Evolutionary conservation across 352 stramenopile species (phyloP).

Genomic region (Globisporangium lucens): DNA sequence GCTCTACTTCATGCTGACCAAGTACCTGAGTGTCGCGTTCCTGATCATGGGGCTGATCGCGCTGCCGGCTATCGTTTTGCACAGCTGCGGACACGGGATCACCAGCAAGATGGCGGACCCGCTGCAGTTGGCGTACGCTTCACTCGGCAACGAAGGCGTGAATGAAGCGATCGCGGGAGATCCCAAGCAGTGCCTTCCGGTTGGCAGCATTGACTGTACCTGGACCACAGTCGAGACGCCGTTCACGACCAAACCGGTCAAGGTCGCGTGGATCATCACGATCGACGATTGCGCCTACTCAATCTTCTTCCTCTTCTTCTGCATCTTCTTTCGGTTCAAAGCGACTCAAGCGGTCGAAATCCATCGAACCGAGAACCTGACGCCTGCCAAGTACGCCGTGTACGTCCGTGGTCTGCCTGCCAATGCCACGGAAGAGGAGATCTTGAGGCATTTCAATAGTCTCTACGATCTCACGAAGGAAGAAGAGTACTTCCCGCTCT

Average conservation of each 20-base stretch:
- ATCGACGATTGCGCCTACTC: constrained; percentile 60
- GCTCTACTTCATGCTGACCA: constrained; percentile 85
- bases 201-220: constrained; percentile 64
- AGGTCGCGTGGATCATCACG: constrained; percentile 74
- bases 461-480: constrained; percentile 70
- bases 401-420: constrained; percentile 67
- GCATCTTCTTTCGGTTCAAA: constrained; percentile 42
- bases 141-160: constrained; percentile 79
- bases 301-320: constrained; percentile 64
- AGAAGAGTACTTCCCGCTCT: constrained; percentile 61
- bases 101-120: constrained; percentile 66
- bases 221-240: constrained; percentile 64
- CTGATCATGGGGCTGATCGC: constrained; percentile 67
- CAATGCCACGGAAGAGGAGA: constrained; percentile 59
- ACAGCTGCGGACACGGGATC: constrained; percentile 62
- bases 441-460: constrained; percentile 75
- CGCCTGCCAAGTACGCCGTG: constrained; percentile 80
- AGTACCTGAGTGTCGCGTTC: constrained; percentile 69
- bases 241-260: constrained; percentile 53
- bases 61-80: constrained; percentile 58
- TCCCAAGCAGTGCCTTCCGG: constrained; percentile 35
- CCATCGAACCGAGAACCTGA: constrained; percentile 75
- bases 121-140: constrained; percentile 69
- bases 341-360: constrained; percentile 49
- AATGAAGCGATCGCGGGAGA: constrained; percentile 50